Percentiles rank a stretch among this genome's conserved stretches.
phyloP scores from a whole-genome alignment of 129 eudicot genomes.

The Scalesia atractyloides region DNA sequence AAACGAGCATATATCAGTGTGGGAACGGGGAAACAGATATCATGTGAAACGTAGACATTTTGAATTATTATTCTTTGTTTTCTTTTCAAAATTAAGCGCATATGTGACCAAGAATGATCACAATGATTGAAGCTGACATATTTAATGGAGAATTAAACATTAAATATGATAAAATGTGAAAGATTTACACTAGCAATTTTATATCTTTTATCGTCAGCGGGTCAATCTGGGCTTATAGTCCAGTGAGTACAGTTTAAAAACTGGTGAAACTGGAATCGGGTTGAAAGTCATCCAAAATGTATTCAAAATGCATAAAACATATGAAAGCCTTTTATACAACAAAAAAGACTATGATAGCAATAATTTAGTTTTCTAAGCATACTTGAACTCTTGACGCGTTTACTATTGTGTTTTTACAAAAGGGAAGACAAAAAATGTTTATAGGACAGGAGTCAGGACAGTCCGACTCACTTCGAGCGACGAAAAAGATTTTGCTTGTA shows the following conservation, averaged over 20 bases:
- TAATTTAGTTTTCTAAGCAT: background rate
- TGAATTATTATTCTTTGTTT: background rate
- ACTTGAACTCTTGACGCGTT: background rate
- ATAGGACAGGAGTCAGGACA: background rate
- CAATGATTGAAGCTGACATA: background rate
- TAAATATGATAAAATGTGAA: background rate
- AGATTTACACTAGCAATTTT: background rate
- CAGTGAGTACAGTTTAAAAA: background rate
- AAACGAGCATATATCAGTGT: constrained; percentile 13
- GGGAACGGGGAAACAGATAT: background rate
- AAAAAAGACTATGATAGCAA: background rate
- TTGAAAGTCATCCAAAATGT: background rate
- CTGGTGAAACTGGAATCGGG: background rate
- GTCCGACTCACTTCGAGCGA: background rate
- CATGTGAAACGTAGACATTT: background rate
- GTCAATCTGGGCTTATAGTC: background rate
- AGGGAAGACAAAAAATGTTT: background rate
- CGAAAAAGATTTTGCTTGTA: background rate
- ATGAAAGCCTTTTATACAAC: background rate
- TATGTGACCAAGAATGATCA: background rate
- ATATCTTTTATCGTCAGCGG: background rate
- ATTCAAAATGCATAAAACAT: background rate
- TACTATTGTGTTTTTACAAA: background rate
- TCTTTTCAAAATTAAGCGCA: constrained; percentile 7
- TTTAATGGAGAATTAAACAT: background rate